Percentiles rank a stretch among this genome's conserved stretches.
These are phyloP conservation scores for Candida tropicalis DNA, from an alignment of 1,139 yeast genomes.

Conservation along the genomic window DNA sequence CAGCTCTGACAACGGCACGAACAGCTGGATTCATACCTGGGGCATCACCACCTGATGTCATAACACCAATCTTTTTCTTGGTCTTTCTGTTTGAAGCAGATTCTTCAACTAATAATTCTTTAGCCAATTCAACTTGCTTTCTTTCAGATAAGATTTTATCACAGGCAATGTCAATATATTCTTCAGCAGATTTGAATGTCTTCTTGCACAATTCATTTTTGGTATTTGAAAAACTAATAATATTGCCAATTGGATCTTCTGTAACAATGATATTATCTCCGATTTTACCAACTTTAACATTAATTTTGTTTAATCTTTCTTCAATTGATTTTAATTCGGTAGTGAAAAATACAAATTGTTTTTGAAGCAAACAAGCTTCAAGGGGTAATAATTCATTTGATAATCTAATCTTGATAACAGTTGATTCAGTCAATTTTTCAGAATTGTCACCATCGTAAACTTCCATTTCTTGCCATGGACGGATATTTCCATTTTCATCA, in stretches of 20 bases:
- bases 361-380: slow-evolving; percentile 28
- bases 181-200: slow-evolving; percentile 31
- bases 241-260: slow-evolving; percentile 62
- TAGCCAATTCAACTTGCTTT: neutral
- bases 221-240: slow-evolving; percentile 44
- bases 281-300: slow-evolving; percentile 20
- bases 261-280: slow-evolving; percentile 26
- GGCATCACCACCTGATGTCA: slow-evolving; percentile 99
- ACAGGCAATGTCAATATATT: slow-evolving; percentile 22
- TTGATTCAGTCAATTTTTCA: slow-evolving; percentile 29
- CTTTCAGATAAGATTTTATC: slow-evolving; percentile 13
- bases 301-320: slow-evolving; percentile 30
- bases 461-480: slow-evolving; percentile 61
- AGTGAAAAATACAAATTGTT: slow-evolving; percentile 53
- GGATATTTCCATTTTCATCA: slow-evolving; percentile 47
- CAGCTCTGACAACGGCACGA: slow-evolving; percentile 90
- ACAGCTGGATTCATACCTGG: slow-evolving; percentile 99
- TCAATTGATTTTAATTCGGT: slow-evolving; percentile 46
- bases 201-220: slow-evolving; percentile 31
- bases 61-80: slow-evolving; percentile 77
- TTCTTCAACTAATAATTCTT: slow-evolving; percentile 2
- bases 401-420: slow-evolving; percentile 60
- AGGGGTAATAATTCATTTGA: slow-evolving; percentile 29
- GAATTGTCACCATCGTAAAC: slow-evolving; percentile 55
- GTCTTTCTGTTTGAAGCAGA: slow-evolving; percentile 17